A percentile compares a stretch with the other conserved stretches of the same genome.
Conservation (phyloP, 169 alveolate genomes). For the Plasmodium vinckei region DNA sequence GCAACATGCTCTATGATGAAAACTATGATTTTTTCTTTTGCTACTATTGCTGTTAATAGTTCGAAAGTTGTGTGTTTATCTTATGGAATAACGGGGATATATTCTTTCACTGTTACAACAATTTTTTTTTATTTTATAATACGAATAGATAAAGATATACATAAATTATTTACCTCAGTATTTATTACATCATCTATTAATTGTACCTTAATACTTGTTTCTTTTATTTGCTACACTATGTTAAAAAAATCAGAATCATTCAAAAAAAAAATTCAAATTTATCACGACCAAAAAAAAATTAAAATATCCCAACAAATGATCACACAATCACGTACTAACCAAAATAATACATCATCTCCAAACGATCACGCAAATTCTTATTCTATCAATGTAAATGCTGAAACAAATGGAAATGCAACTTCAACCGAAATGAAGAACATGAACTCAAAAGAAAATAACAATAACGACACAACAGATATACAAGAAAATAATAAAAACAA, state of each 20-base stretch:
- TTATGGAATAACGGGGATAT: conserved; percentile 71
- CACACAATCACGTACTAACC: not conserved
- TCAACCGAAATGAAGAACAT: not conserved
- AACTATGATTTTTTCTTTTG: conserved; percentile 65
- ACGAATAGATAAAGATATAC: conserved; percentile 19
- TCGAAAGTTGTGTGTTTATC: conserved; percentile 59
- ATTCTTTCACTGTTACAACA: conserved; percentile 30
- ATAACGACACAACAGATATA: not conserved
- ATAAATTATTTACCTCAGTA: conserved; percentile 23
- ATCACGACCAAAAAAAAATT: conserved; percentile 14
- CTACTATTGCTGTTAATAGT: conserved; percentile 47
- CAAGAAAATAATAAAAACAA: not conserved
- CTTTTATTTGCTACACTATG: conserved; percentile 39
- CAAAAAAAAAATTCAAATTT: conserved; percentile 34
- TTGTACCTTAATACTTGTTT: conserved; percentile 17
- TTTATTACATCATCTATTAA: conserved; percentile 54
- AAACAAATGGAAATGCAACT: not conserved
- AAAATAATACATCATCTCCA: not conserved
- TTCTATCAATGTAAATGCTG: not conserved
- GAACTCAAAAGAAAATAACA: no score
- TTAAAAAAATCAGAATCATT: conserved; percentile 24
- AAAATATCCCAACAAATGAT: not conserved
- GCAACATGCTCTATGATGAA: conserved; percentile 60
- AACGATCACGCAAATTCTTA: not conserved
- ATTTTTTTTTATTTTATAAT: conserved; percentile 59